phyloP scores from a whole-genome alignment of 2,329 filamentous ascomycete genomes.

The Aquanectria penicillioides region DNA sequence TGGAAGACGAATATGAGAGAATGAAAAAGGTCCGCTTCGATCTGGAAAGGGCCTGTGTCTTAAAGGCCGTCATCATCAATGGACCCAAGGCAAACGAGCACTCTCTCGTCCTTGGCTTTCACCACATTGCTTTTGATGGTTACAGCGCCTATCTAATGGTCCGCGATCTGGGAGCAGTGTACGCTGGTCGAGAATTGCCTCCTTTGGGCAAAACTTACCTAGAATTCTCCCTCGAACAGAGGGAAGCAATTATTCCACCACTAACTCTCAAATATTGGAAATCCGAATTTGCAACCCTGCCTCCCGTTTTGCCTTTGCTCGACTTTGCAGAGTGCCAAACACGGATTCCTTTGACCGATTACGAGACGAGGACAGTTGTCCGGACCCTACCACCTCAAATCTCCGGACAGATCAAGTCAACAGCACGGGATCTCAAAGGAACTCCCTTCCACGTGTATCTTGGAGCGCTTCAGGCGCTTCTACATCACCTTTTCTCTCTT shows the following conservation, averaged over 20 bases:
- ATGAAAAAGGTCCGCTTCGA: not conserved
- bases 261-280: not conserved
- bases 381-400: not conserved
- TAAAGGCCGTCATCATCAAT: not conserved
- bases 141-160: constrained; percentile 55
- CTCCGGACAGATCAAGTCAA: constrained; percentile 1
- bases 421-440: constrained; percentile 1
- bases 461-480: constrained; percentile 3
- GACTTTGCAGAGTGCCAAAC: not conserved
- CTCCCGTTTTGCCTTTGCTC: not conserved
- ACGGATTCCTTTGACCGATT: not conserved
- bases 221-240: not conserved
- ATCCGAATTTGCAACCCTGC: not conserved
- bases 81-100: constrained; percentile 32
- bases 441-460: constrained; percentile 18
- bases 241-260: not conserved
- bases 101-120: constrained; percentile 54
- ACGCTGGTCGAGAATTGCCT: constrained; percentile 40
- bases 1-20: not conserved
- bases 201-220: not conserved
- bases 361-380: not conserved
- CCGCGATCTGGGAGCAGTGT: constrained; percentile 54
- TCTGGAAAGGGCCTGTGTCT: constrained; percentile 1
- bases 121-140: constrained; percentile 63
- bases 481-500: not conserved